A percentile compares a stretch with the other conserved stretches of the same genome.
Conservation (phyloP, 2,329 filamentous ascomycete species). For the Pseudohalonectria lignicola region DNA sequence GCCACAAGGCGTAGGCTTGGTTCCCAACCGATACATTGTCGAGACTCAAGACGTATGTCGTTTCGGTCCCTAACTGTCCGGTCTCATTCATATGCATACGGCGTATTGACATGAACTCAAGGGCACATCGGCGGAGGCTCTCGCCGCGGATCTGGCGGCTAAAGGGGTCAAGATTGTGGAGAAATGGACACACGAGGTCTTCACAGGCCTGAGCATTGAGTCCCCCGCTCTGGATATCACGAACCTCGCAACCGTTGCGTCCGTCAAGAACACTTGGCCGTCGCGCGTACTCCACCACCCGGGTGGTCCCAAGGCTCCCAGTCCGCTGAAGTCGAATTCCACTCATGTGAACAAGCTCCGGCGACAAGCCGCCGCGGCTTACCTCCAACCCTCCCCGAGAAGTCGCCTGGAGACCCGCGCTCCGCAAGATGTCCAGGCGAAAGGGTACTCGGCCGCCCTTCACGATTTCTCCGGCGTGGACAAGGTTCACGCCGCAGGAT, state of each 20-base stretch:
- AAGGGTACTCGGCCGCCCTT: constrained; percentile 5
- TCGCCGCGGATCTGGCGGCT: no score
- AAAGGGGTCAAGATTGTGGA: no score
- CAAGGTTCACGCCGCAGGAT: constrained; percentile 6
- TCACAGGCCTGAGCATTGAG: not conserved
- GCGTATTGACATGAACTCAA: no score
- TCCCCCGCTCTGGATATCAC: not conserved
- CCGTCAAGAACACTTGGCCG: constrained; percentile 1
- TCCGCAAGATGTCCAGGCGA: not conserved
- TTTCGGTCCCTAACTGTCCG: not conserved
- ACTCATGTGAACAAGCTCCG: constrained; percentile 3
- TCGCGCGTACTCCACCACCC: constrained; percentile 1
- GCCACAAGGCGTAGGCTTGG: no score
- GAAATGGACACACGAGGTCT: no score
- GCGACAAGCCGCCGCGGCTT: no score
- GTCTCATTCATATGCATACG: not conserved
- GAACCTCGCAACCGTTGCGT: not conserved
- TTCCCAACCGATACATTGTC: constrained; percentile 1
- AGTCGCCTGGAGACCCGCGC: not conserved
- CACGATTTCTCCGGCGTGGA: constrained; percentile 10
- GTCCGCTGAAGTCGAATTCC: not conserved
- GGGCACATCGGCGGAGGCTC: no score
- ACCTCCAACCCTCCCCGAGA: not conserved
- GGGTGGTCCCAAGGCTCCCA: constrained; percentile 1
- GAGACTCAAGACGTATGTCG: not conserved